These are phyloP conservation scores for Phytophthora sp. DNA, from an alignment of 352 stramenopile genomes.

Conservation along the genomic window DNA sequence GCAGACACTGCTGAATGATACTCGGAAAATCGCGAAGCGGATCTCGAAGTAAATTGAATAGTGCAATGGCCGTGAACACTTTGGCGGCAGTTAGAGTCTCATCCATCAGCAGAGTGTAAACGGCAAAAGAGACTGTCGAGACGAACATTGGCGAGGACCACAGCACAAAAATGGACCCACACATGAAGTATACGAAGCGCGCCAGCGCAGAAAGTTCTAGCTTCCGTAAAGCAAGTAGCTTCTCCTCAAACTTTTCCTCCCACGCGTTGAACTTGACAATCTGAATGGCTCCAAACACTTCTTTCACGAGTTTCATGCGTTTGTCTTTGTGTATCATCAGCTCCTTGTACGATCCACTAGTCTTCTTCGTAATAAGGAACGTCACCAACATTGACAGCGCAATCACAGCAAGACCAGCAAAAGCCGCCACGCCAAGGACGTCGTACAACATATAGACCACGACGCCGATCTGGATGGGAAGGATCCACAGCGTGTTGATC, in stretches of 20 bases:
- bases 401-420: conserved; percentile 46
- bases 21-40: conserved; percentile 38
- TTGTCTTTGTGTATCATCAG: conserved; percentile 88
- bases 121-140: conserved; percentile 52
- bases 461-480: conserved; percentile 44
- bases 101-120: conserved; percentile 48
- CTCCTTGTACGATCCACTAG: conserved; percentile 59
- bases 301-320: conserved; percentile 92
- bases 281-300: conserved; percentile 93
- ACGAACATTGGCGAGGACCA: conserved; percentile 54
- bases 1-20: conserved; percentile 39
- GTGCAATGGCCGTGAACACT: conserved; percentile 54
- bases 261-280: conserved; percentile 96
- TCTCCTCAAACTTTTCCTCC: conserved; percentile 81
- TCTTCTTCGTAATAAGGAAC: conserved; percentile 54
- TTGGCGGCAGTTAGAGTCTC: conserved; percentile 51
- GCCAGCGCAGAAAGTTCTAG: conserved; percentile 86
- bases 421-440: conserved; percentile 36
- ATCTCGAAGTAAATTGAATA: conserved; percentile 48
- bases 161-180: conserved; percentile 57
- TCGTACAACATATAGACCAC: conserved; percentile 46
- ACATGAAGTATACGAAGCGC: conserved; percentile 46
- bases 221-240: conserved; percentile 64
- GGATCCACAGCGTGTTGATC: conserved; percentile 54
- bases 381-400: conserved; percentile 38